Base-by-base conservation (phyloP, 805 yeast species). In the Scheffersomyces coipomensis region DNA sequence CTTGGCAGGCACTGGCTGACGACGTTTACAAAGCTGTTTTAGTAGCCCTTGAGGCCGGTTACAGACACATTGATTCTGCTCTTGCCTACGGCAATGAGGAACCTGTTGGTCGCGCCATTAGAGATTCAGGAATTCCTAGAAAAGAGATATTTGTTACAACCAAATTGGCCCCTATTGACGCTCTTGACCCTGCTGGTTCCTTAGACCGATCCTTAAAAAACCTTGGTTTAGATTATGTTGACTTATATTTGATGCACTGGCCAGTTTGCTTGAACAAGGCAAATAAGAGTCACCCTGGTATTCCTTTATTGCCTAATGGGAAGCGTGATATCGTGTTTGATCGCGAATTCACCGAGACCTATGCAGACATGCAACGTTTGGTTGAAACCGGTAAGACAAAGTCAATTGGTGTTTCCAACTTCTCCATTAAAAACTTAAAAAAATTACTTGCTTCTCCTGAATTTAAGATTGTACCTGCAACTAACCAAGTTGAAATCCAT, bases 171-270 rank as follows among this genome's bases (percentile, higher is more conserved):
- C 64, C 71, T 43, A 66, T 78, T 12, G 68, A 71, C 49, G 79
- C 78, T 65, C 53, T 67, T 44, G 58, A 68, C 42, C 81, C 81
- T 11, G 74, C 52, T 25, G 64, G 55, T 18, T 84, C 82, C 6
- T 60, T 85, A 29, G 72, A 76, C 7, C 64, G 60, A 36, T 81
- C 89, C 7, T 68, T 86, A 53, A 51, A 70, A 48, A 77, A 80
- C 50, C 67, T 86, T 45, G 81, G 80, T 0, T 55, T 85, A 50
- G 90, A 83, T 36, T 87, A 87, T 53, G 83, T 87, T 37, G 95
- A 87, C 56, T 65, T 87, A 42, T 80, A 81, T 56, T 71, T 87
- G 54, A 73, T 86, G 59, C 95, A 87, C 62, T 87, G 93, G 93
- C 95, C 96, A 4, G 47, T 47, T 24, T 46, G 55, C n/a, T 57